phyloP scores from a whole-genome alignment of 2,329 filamentous ascomycete species.

The Eurotiales sp. region DNA sequence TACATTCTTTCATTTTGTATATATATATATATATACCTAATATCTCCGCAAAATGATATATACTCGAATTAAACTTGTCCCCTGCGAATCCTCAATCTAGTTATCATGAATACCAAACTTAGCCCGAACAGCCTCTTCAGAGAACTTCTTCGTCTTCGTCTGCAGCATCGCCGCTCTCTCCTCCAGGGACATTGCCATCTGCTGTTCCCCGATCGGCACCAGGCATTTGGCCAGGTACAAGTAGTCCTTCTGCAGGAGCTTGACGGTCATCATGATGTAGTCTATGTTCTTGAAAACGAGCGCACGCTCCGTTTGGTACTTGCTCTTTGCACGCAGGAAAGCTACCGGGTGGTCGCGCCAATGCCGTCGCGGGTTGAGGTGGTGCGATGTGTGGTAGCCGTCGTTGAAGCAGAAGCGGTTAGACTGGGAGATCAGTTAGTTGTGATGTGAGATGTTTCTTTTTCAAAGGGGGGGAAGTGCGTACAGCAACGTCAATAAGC shows the following conservation, averaged over 20 bases:
- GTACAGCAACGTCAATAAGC: conserved; percentile 70
- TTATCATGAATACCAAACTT: no score
- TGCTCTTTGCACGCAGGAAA: conserved; percentile 66
- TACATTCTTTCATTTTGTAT: not conserved
- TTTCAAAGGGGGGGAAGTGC: conserved; percentile 27
- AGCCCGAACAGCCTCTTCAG: conserved; percentile 57
- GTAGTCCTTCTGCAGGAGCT: conserved; percentile 68
- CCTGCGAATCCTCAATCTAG: not conserved
- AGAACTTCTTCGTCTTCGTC: conserved; percentile 63
- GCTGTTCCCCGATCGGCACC: conserved; percentile 69
- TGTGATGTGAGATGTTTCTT: no score
- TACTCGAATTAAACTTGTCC: not conserved
- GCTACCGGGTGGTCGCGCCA: conserved; percentile 76
- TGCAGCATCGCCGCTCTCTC: conserved; percentile 62
- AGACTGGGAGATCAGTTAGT: conserved; percentile 50
- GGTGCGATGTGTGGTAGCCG: conserved; percentile 77
- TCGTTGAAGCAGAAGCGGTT: conserved; percentile 82
- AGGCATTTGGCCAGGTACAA: conserved; percentile 63
- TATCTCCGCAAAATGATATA: not conserved
- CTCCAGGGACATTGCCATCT: conserved; percentile 58
- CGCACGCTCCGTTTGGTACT: conserved; percentile 63
- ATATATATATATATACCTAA: not conserved
- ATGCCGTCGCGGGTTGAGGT: conserved; percentile 72
- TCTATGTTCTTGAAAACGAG: conserved; percentile 79
- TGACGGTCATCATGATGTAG: conserved; percentile 71